phyloP scores from a whole-genome alignment of 2,329 filamentous ascomycete species.

The Hymenoscyphus fraxineus region DNA sequence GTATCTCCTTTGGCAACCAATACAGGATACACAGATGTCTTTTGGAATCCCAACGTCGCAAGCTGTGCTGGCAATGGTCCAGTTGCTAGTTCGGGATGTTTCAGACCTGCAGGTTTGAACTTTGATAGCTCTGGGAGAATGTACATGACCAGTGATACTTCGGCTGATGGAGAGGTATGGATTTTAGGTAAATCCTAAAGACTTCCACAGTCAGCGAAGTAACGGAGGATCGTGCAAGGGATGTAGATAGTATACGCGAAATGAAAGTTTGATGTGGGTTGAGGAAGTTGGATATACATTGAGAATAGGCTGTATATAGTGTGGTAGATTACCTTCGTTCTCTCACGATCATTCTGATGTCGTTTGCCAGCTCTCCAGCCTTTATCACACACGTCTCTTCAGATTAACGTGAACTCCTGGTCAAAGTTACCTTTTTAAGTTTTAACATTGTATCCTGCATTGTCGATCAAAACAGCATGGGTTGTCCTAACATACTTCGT shows the following conservation, averaged over 20 bases:
- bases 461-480: too few species aligned
- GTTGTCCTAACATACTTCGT: too few species aligned
- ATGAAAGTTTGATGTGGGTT: background rate
- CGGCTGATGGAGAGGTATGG: slow-evolving; percentile 21
- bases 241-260: background rate
- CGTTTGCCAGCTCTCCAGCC: too few species aligned
- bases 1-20: slow-evolving; percentile 8
- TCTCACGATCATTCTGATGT: too few species aligned
- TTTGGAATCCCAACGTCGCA: slow-evolving; percentile 21
- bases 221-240: background rate
- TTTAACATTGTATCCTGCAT: too few species aligned
- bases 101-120: slow-evolving; percentile 18
- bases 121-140: slow-evolving; percentile 18
- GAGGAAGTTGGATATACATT: background rate
- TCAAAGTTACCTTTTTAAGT: too few species aligned
- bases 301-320: background rate
- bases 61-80: slow-evolving; percentile 21
- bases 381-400: too few species aligned
- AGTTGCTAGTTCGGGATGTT: slow-evolving; percentile 19
- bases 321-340: background rate
- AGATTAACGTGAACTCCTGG: too few species aligned
- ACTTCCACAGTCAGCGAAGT: background rate
- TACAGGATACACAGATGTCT: slow-evolving; percentile 16
- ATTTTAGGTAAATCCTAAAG: slow-evolving; percentile 17
- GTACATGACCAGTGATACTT: slow-evolving; percentile 22